Conservation (phyloP, 371 early-diverging fungal species). For the Chytridium lagenaria region DNA sequence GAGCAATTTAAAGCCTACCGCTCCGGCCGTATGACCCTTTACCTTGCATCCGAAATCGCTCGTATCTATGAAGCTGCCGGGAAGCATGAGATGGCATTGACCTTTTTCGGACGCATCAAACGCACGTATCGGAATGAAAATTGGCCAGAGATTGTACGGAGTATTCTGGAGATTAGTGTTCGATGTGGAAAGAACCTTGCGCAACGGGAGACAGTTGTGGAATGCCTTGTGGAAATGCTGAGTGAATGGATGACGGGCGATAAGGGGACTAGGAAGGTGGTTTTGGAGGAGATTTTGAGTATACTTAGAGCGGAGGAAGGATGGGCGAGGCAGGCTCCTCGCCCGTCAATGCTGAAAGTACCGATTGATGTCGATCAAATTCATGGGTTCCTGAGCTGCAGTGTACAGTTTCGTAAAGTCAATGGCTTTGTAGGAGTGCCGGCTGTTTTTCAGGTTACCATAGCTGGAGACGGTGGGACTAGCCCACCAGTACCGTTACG, state of each 20-base stretch:
- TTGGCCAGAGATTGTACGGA: constrained; percentile 75
- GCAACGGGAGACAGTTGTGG: constrained; percentile 67
- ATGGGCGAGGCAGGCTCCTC: constrained; percentile 15
- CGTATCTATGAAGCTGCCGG: constrained; percentile 77
- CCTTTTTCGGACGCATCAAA: constrained; percentile 87
- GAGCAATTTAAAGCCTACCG: constrained; percentile 83
- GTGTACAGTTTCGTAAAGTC: constrained; percentile 46
- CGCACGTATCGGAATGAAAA: constrained; percentile 87
- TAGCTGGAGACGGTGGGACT: constrained; percentile 18
- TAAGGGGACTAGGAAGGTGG: constrained; percentile 43
- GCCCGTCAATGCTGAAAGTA: constrained; percentile 38
- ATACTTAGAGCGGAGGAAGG: constrained; percentile 35
- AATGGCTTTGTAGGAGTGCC: constrained; percentile 43
- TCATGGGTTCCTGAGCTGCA: constrained; percentile 61
- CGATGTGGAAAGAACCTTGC: constrained; percentile 76
- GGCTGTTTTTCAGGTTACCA: constrained; percentile 51
- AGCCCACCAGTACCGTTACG: constrained; percentile 32
- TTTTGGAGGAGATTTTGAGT: constrained; percentile 50
- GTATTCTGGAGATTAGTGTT: constrained; percentile 69
- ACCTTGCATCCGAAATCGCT: constrained; percentile 86
- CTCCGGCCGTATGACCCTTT: constrained; percentile 80
- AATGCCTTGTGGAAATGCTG: constrained; percentile 74
- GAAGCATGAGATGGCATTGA: constrained; percentile 85
- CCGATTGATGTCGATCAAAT: constrained; percentile 74
- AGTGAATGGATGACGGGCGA: constrained; percentile 54